A percentile compares a stretch with the other conserved stretches of the same genome.
Conservation (phyloP, 106 monocot genomes). For the Allium sativum region DNA sequence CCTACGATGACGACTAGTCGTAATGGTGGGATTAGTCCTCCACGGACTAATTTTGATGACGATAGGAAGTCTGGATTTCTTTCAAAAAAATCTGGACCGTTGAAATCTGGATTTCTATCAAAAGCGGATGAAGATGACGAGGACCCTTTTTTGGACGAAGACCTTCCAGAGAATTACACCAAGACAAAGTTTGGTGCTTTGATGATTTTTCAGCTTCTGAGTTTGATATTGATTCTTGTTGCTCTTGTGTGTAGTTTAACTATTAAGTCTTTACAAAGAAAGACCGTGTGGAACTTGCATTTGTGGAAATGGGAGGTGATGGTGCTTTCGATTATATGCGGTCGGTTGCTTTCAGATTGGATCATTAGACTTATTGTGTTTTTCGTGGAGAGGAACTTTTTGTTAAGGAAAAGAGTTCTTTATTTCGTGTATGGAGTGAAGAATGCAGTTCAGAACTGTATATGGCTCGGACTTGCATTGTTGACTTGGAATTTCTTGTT, state of each 20-base stretch:
- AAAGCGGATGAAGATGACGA: conserved; percentile 42
- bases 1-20: conserved; percentile 6
- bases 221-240: conserved; percentile 26
- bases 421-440: conserved; percentile 88
- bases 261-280: not conserved
- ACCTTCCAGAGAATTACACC: conserved; percentile 44
- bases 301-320: conserved; percentile 78
- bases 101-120: conserved; percentile 12
- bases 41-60: not conserved
- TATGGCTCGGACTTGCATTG: conserved; percentile 74
- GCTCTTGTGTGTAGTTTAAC: conserved; percentile 26
- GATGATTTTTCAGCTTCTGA: conserved; percentile 30
- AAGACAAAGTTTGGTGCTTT: conserved; percentile 12
- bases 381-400: conserved; percentile 65
- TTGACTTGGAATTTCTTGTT: conserved; percentile 63
- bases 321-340: conserved; percentile 54
- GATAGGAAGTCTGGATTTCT: conserved; percentile 13
- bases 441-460: conserved; percentile 58
- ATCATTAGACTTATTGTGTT: conserved; percentile 46
- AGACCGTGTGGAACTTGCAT: conserved; percentile 20
- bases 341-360: conserved; percentile 67
- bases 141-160: conserved; percentile 44
- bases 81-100: conserved; percentile 12
- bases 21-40: not conserved
- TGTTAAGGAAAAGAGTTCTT: conserved; percentile 62